Evolutionary conservation across 768 basidiomycete species (phyloP).

Genomic region (Dioszegia hungarica): DNA sequence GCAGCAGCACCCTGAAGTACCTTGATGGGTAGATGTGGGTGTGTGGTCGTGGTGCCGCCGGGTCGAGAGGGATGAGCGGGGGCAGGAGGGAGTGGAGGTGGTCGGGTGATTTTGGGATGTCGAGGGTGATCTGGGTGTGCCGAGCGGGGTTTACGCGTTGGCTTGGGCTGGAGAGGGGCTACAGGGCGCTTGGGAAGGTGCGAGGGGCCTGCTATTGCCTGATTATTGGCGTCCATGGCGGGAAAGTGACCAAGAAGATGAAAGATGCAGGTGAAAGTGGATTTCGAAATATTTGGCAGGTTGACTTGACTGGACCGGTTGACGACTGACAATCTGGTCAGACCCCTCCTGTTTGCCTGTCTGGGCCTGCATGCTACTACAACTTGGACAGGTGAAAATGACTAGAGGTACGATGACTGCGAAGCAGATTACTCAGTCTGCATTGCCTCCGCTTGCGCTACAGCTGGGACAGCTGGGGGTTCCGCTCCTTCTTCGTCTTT

Average conservation of each 20-base stretch:
- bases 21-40: conserved; percentile 27
- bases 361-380: too few relatives aligned
- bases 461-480: too few relatives aligned
- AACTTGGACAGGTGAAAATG: too few relatives aligned
- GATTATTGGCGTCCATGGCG: neutral
- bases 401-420: too few relatives aligned
- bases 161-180: neutral
- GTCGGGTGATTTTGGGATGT: neutral
- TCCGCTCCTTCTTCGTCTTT: neutral
- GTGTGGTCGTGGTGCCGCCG: neutral
- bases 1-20: conserved; percentile 28
- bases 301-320: too few relatives aligned
- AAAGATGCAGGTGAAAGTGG: too few relatives aligned
- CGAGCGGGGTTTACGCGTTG: neutral
- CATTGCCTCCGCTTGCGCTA: too few relatives aligned
- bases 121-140: conserved; percentile 6
- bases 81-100: conserved; percentile 4
- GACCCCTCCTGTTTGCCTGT: too few relatives aligned
- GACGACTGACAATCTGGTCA: too few relatives aligned
- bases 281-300: neutral
- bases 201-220: neutral
- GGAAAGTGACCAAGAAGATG: too few relatives aligned
- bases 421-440: too few relatives aligned
- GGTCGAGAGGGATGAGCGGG: conserved; percentile 5
- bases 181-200: neutral